phyloP scores from a whole-genome alignment of 2,329 filamentous ascomycete genomes.

The Xylariaceae sp. region DNA sequence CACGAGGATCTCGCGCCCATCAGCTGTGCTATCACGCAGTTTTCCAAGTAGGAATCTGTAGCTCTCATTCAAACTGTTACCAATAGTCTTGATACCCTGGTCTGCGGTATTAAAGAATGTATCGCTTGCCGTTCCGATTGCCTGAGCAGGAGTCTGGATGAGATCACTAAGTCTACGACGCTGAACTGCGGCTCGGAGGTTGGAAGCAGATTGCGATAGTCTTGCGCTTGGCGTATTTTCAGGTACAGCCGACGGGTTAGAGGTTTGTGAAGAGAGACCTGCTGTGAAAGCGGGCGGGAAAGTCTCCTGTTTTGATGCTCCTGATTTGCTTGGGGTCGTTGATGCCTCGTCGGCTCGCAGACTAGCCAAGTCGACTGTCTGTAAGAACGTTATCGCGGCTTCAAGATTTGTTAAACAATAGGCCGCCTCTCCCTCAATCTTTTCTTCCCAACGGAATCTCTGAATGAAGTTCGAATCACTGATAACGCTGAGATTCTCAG shows the following conservation, averaged over 20 bases:
- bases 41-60: conserved; percentile 91
- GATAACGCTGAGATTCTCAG: conserved; percentile 79
- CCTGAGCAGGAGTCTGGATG: conserved; percentile 76
- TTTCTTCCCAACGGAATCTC: conserved; percentile 76
- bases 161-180: conserved; percentile 75
- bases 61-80: conserved; percentile 82
- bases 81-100: conserved; percentile 86
- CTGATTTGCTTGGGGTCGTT: conserved; percentile 60
- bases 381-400: conserved; percentile 86
- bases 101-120: conserved; percentile 84
- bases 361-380: conserved; percentile 90
- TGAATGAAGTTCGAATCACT: conserved; percentile 96
- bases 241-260: conserved; percentile 33
- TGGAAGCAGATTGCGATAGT: conserved; percentile 35
- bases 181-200: conserved; percentile 43
- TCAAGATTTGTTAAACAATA: conserved; percentile 97
- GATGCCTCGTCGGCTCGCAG: conserved; percentile 73
- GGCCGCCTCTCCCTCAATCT: conserved; percentile 86
- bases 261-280: conserved; percentile 34
- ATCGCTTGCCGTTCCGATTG: conserved; percentile 76
- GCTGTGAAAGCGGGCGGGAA: conserved; percentile 54
- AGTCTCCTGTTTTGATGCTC: conserved; percentile 47
- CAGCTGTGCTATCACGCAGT: conserved; percentile 64
- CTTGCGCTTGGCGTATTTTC: conserved; percentile 32
- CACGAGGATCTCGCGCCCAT: conserved; percentile 50